Base-by-base conservation (phyloP, 176 grass and related monocot species). In the Oryza punctata region DNA sequence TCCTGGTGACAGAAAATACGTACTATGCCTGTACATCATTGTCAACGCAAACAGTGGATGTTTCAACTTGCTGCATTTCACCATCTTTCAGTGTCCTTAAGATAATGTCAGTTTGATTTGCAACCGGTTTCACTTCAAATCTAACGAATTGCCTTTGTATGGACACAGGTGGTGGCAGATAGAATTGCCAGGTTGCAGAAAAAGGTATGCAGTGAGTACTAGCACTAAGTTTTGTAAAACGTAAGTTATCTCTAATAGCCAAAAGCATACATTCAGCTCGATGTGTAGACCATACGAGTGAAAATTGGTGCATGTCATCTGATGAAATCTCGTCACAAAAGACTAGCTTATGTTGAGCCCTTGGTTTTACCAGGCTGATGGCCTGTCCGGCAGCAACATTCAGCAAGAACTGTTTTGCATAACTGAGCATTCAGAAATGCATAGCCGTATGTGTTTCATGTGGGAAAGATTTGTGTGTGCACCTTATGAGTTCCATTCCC, bases 121-220 rank as follows among this genome's bases (percentile, higher is more conserved):
- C 38, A 44, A 10, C 1, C 1, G 10, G 14, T 30, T 82, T 82
- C 11, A 29, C 45, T 71, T 65, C 45, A 16, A 33, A 82, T 73
- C 57, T 72, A 73, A 43, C 24, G 61, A 3, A 29, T 16, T 63
- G 16, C 73, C 11, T 50, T 28, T 70, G 46, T 25, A 8, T 29
- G 40, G 38, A 47, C 43, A 44, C 69, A 82, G 69, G 32, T 73
- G 69, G 24, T 28, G 52, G 59, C 18, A 6, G 19, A 65, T 33
- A 73, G 6, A 9, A 32, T 73, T 12, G 40, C 24, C 57, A 32
- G 1, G n/a, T 28, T 65, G 30, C 69, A 82, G 26, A 70, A 82
- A 72, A 82, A 65, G 80, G 37, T 82, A 43, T 46, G 80, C 40
- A 40, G 1, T 70, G 10, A 29, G 63, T 60, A 71, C 13, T 15